phyloP scores from a whole-genome alignment of 1,284 basidiomycete species.

The Porodaedalea pini region DNA sequence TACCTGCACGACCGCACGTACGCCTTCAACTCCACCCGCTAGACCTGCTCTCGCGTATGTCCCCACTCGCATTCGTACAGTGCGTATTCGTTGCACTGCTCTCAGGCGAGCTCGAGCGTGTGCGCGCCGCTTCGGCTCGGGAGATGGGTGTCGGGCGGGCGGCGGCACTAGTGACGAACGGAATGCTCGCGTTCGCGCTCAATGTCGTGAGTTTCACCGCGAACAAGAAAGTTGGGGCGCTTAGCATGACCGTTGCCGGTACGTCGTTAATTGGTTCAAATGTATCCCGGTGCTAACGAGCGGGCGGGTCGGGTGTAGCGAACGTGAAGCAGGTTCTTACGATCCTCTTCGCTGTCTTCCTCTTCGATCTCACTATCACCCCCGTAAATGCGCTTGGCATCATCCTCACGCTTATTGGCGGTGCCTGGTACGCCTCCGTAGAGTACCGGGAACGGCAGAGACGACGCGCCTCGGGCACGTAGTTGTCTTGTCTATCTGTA shows the following conservation, averaged over 20 bases:
- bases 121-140: constrained; percentile 48
- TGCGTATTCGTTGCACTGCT: constrained; percentile 73
- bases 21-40: constrained; percentile 71
- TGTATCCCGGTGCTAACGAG: not conserved
- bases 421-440: constrained; percentile 77
- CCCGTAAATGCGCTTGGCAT: constrained; percentile 79
- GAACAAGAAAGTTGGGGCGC: constrained; percentile 82
- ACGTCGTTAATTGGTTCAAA: constrained; percentile 25
- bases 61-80: constrained; percentile 85
- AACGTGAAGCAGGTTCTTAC: constrained; percentile 95
- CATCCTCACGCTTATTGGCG: constrained; percentile 74
- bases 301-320: constrained; percentile 42
- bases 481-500: too few species aligned
- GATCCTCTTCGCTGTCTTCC: constrained; percentile 75
- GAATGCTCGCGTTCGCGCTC: constrained; percentile 81
- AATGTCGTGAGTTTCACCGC: constrained; percentile 92
- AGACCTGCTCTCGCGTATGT: constrained; percentile 80
- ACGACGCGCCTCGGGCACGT: not conserved
- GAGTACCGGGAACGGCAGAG: constrained; percentile 59
- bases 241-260: constrained; percentile 89
- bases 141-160: constrained; percentile 51
- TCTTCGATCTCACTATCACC: constrained; percentile 82
- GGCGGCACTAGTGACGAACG: constrained; percentile 69
- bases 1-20: constrained; percentile 37
- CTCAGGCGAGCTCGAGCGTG: constrained; percentile 73